Base-by-base conservation (phyloP, 345 rosid genomes). In the Rubroshorea leprosula region DNA sequence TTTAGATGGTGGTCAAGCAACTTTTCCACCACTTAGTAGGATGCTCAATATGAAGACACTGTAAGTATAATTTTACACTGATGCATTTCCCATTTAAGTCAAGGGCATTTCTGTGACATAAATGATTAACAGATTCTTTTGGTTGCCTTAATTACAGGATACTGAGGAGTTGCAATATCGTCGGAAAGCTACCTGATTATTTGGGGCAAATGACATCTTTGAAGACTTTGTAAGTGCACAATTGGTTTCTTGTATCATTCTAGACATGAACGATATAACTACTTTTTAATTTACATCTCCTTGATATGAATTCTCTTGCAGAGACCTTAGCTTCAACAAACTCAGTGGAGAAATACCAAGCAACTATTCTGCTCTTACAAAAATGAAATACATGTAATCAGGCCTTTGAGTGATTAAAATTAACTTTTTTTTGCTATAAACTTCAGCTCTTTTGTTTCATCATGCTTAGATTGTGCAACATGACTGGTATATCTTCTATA, bases 271-370 rank as follows among this genome's bases (percentile, higher is more conserved):
- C 3, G 15, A 13, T 39, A 4, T 1, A 8, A 39, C 45, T 39
- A 11, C 9, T 6, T 39, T 39, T 39, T 1, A 39, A 5, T 39
- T 39, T 5, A 39, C n/a, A 5, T 5, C 5, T 14, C 9, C 14
- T 39, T 39, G 3, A 1, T 39, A 8, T 7, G 16, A 6, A 4
- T 39, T 13, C 9, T 58, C 24, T 48, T 60, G 45, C 68, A 79
- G 83, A 58, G 83, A 79, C 44, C 68, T 79, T 61, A 75, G 83
- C 68, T 75, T 75, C 58, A 79, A 78, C 65, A 72, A 57, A 59
- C 49, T 78, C 19, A 75, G 56, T 44, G 83, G 80, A 44, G 39
- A 11, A 41, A 65, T 76, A 54, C 78, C 77, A 11, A 15, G 2
- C 51, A 1, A 46, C 62, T 64, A 6, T 25, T 10, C 16, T 13